Base-by-base conservation (phyloP, 2,329 filamentous ascomycete genomes). In the Pseudogymnoascus pannorum region DNA sequence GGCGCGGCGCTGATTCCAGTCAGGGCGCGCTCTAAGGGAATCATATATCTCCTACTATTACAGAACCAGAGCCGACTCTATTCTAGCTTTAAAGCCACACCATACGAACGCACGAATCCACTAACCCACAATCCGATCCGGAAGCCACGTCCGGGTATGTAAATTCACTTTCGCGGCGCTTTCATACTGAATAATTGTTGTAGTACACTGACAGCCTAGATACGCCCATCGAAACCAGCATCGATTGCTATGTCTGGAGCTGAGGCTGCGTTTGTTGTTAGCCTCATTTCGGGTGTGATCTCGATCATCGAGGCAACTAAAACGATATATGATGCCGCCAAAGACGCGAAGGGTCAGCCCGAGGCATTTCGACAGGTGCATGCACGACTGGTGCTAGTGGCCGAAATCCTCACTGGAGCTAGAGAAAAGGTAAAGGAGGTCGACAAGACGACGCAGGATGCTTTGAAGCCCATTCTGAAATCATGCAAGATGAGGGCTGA, bases 281-380 rank as follows among this genome's bases (percentile, higher is more conserved):
- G 64, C 59, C 61, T 67, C 44, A 66, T 68, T 64, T 63, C 62
- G 40, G 42, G 58, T 40, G 57, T 68, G 12, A 67, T 66, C 7
- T 61, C 65, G 35, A 66, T 66, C 20, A 61, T 67, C 61, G 64
- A 66, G 14, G 61, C 59, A 61, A 62, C 65, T 51, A 66, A 61
- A 64, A 65, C 36, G 12, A 24, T 64, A 61, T 67, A 64, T 60
- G 64, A 67, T 66, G 64, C 61, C 54, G 65, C 65, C 20, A 62
- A 62, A 65, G 62, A 67, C 42, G 66, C 54, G 44, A 66, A 66
- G 59, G 64, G 63, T 42, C 66, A 66, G 59, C 66, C 64, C 22
- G 61, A 66, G 38, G 63, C 60, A 64, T 67, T 67, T 59, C 65
- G 66, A 54, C 59, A 64, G 59, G 63, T 66, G 22, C 61, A 65